phyloP scores from a whole-genome alignment of 1,284 basidiomycete species.

The Heliocybe sulcata region DNA sequence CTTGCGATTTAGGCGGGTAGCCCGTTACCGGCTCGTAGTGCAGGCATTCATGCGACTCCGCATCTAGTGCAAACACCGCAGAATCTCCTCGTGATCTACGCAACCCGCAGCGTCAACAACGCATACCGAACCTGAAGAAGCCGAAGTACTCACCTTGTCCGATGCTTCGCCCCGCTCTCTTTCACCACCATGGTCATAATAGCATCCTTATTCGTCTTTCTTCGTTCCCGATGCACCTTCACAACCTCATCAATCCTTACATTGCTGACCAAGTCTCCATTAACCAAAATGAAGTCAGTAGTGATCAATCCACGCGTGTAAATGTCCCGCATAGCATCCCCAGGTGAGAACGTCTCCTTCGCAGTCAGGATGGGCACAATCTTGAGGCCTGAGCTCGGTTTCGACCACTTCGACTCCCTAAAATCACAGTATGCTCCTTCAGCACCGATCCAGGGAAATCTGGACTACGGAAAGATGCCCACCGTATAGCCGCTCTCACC shows the following conservation, averaged over 20 bases:
- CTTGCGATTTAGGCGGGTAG: constrained; percentile 50
- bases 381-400: constrained; percentile 69
- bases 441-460: constrained; percentile 4
- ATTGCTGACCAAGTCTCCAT: constrained; percentile 92
- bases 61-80: constrained; percentile 68
- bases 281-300: constrained; percentile 90
- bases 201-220: constrained; percentile 83
- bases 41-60: constrained; percentile 70
- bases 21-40: constrained; percentile 71
- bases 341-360: constrained; percentile 84
- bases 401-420: constrained; percentile 78
- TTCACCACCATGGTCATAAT: constrained; percentile 97
- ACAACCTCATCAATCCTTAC: constrained; percentile 88
- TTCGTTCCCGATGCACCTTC: constrained; percentile 80
- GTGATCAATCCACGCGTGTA: constrained; percentile 92
- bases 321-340: constrained; percentile 95
- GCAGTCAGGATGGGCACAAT: constrained; percentile 86
- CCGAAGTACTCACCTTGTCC: constrained; percentile 54
- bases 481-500: constrained; percentile 79
- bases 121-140: constrained; percentile 11
- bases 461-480: constrained; percentile 21
- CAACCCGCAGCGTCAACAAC: constrained; percentile 6
- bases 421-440: not conserved
- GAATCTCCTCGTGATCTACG: constrained; percentile 61
- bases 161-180: constrained; percentile 62